phyloP scores from a whole-genome alignment of 2,329 filamentous ascomycete genomes.

The Fusarium floridanum region DNA sequence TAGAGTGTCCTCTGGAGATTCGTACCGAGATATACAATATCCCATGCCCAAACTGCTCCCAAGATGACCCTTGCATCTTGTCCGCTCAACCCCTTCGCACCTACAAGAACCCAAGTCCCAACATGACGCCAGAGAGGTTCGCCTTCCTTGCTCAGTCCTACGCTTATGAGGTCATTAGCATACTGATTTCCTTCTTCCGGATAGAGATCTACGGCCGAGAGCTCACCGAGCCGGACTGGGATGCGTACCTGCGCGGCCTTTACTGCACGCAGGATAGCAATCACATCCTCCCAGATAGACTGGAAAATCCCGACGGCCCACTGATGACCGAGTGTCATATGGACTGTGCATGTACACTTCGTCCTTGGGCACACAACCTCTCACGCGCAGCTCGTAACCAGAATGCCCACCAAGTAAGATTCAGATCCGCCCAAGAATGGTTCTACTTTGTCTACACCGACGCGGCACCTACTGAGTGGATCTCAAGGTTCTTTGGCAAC shows the following conservation, averaged over 20 bases:
- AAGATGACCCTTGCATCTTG: slow-evolving; percentile 23
- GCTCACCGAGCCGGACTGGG: neutral
- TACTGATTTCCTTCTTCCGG: slow-evolving; percentile 2
- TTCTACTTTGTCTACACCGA: neutral
- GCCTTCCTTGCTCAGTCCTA: neutral
- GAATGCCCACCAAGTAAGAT: slow-evolving; percentile 6
- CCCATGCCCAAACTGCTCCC: slow-evolving; percentile 27
- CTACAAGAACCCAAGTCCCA: neutral
- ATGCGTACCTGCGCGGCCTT: neutral
- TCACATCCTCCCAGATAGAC: slow-evolving; percentile 9
- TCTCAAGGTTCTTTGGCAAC: neutral
- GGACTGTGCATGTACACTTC: slow-evolving; percentile 11
- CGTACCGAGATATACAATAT: slow-evolving; percentile 26
- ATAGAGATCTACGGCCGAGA: neutral
- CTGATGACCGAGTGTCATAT: neutral
- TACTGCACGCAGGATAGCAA: slow-evolving; percentile 13
- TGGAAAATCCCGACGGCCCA: neutral
- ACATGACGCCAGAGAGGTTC: neutral
- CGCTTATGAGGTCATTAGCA: neutral
- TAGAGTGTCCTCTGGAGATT: slow-evolving; percentile 1
- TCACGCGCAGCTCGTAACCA: slow-evolving; percentile 22
- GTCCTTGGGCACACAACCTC: slow-evolving; percentile 28
- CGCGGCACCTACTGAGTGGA: neutral
- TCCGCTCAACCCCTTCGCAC: neutral
- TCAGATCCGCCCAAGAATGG: slow-evolving; percentile 1